These are phyloP conservation scores for Aspergillus ibericus DNA, from an alignment of 2,329 filamentous ascomycete genomes.

Conservation along the genomic window DNA sequence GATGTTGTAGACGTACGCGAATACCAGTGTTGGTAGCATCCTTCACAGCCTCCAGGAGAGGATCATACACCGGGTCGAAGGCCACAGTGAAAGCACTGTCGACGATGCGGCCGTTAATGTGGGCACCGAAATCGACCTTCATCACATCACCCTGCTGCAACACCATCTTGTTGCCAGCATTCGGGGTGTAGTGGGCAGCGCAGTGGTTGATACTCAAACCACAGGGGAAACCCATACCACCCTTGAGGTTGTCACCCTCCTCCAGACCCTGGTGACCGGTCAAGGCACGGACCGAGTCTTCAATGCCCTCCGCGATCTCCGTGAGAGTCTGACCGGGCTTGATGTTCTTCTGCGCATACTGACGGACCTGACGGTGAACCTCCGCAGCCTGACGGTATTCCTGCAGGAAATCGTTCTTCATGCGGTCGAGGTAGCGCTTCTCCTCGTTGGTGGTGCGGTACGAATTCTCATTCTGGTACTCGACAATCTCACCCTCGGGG, in stretches of 20 bases:
- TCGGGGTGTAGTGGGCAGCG: constrained; percentile 83
- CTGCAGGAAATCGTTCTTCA: constrained; percentile 74
- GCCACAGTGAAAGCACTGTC: constrained; percentile 70
- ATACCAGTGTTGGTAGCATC: constrained; percentile 74
- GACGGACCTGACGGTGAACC: constrained; percentile 82
- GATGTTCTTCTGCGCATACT: constrained; percentile 77
- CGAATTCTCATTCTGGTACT: constrained; percentile 74
- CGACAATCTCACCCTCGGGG: constrained; percentile 74
- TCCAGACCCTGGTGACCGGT: constrained; percentile 74
- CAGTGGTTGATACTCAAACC: constrained; percentile 82
- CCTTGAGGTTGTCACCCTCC: constrained; percentile 74
- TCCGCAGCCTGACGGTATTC: constrained; percentile 86
- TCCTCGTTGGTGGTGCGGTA: constrained; percentile 81
- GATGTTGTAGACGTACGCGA: constrained; percentile 45
- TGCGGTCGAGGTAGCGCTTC: constrained; percentile 77
- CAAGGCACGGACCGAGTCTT: constrained; percentile 74
- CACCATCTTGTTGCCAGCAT: constrained; percentile 77
- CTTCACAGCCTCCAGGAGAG: constrained; percentile 65
- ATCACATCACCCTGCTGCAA: constrained; percentile 67
- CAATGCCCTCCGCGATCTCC: constrained; percentile 84
- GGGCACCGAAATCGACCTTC: constrained; percentile 72
- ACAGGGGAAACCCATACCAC: constrained; percentile 83
- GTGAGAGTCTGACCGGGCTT: constrained; percentile 78
- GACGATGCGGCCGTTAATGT: constrained; percentile 69
- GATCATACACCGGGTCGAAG: constrained; percentile 68